Evolutionary conservation across 2,329 filamentous ascomycete species (phyloP), one percentile per base, ranked within the genome.

Genomic region (Microsporum canis): DNA sequence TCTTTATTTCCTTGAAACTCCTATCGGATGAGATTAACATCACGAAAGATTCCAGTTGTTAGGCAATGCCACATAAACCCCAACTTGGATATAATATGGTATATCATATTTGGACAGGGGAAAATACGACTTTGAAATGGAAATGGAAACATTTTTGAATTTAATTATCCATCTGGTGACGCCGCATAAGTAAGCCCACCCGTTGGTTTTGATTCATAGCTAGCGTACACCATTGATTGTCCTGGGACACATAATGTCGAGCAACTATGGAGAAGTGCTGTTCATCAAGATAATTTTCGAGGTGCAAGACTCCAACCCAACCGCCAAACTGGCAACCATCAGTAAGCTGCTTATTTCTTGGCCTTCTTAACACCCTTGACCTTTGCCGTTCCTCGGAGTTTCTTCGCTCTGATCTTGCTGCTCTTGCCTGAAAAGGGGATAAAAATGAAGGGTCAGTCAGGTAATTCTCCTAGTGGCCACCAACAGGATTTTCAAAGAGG

Each of bases 401-500:
- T 94, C 91, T 99, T 97, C 82, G 89, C 86, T 80, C 92, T 87
- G 89, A 99, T 99, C 90, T 99, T 99, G 84, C 94, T 89, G 84
- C 97, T 94, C 86, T 99, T 99, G 88, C 92, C 92, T 97, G 80
- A 83, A 68, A 68, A 23, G 17, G 17, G 62, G 66, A 63, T 47
- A 58, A 57, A 47, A 63, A 43, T 2, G 27, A 31, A 3, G 38
- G 27, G 55, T 57, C 29, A 57, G 55, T 3, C 45, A 27, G 29
- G 12, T 12, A 51, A 2, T 5, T 14, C 5, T 14, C 5, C 7
- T 5, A 47, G 8, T 8, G 10, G 27, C 4, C 27, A 3, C 5
- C 51, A 12, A 17, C 14, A 23, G 36, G 27, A 29, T 14, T 3
- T 60, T 62, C 7, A 57, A 12, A 29, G 6, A n/a, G 51, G 31